Conservation (phyloP, 1,284 basidiomycete genomes). For the Mycosarcoma mackinlayi region DNA sequence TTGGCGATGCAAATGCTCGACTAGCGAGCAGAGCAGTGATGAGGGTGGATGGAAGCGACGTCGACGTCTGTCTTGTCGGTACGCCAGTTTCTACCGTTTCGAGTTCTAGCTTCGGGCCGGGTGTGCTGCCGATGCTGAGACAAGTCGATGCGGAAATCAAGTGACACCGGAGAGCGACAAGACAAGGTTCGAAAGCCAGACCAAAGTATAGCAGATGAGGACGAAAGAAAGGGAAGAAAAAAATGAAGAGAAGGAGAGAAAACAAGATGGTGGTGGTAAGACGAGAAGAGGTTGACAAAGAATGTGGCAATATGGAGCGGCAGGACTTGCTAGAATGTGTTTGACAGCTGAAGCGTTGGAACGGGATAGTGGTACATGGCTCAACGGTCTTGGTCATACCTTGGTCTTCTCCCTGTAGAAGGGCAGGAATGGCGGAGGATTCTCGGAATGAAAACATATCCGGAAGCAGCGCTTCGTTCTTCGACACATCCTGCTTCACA, state of each 20-base stretch:
- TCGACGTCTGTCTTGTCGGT: not conserved
- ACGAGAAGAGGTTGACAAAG: constrained; percentile 7
- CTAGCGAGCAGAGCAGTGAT: constrained; percentile 6
- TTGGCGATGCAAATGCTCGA: constrained; percentile 4
- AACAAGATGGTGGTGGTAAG: constrained; percentile 34
- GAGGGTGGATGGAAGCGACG: not conserved
- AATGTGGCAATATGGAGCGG: not conserved
- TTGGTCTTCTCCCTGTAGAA: not conserved
- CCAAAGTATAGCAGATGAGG: constrained; percentile 10
- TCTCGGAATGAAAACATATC: not conserved
- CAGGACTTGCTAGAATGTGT: not conserved
- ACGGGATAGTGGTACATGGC: constrained; percentile 1
- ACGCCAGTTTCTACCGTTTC: too few species aligned
- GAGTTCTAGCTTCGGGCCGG: too few species aligned
- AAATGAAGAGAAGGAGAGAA: constrained; percentile 1
- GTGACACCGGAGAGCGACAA: too few species aligned
- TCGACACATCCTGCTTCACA: too few species aligned
- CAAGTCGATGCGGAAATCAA: too few species aligned
- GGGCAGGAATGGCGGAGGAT: not conserved
- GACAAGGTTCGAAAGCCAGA: constrained; percentile 13
- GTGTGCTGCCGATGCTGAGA: constrained; percentile 1
- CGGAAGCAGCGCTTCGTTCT: constrained; percentile 7
- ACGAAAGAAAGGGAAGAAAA: constrained; percentile 10
- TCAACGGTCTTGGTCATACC: not conserved
- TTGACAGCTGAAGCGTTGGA: too few species aligned